A percentile compares a stretch with the other conserved stretches of the same genome.
phyloP scores from a whole-genome alignment of 73 alveolate species.

The Symbiodinium pilosum region DNA sequence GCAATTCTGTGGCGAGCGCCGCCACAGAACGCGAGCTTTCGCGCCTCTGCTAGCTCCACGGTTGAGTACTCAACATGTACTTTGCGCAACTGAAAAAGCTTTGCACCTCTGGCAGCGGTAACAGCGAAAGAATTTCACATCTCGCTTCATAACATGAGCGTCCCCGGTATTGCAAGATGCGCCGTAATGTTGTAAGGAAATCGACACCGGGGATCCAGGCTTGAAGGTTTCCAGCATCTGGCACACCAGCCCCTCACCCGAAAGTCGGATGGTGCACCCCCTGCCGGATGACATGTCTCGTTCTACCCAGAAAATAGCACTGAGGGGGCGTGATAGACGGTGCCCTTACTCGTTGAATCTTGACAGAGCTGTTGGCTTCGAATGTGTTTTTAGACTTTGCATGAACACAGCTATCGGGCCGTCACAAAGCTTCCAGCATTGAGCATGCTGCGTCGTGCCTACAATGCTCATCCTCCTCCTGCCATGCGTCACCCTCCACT shows the following conservation, averaged over 20 bases:
- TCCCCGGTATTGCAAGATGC: neutral
- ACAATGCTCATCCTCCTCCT: slow-evolving; percentile 90
- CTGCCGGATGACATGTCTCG: slow-evolving; percentile 35
- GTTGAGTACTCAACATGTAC: no score
- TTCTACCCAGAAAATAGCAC: neutral
- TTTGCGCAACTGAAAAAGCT: no score
- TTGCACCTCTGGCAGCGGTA: no score
- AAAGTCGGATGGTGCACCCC: slow-evolving; percentile 85
- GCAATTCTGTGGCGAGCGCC: slow-evolving; percentile 12
- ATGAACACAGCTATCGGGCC: no score
- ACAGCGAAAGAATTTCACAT: no score
- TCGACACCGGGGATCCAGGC: neutral
- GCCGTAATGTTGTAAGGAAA: no score
- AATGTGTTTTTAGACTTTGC: no score
- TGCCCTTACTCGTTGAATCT: neutral
- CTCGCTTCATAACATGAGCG: neutral
- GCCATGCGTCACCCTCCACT: neutral
- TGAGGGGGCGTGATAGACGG: neutral
- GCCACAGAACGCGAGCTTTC: slow-evolving; percentile 2
- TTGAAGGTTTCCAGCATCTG: slow-evolving; percentile 63
- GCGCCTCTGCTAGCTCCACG: slow-evolving; percentile 3
- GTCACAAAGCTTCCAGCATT: no score
- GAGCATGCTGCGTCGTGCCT: no score
- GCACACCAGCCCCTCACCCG: slow-evolving; percentile 77
- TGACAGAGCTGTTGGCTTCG: no score